Base-by-base conservation (phyloP, 2,329 filamentous ascomycete genomes). In the Trichophyton mentagrophytes region DNA sequence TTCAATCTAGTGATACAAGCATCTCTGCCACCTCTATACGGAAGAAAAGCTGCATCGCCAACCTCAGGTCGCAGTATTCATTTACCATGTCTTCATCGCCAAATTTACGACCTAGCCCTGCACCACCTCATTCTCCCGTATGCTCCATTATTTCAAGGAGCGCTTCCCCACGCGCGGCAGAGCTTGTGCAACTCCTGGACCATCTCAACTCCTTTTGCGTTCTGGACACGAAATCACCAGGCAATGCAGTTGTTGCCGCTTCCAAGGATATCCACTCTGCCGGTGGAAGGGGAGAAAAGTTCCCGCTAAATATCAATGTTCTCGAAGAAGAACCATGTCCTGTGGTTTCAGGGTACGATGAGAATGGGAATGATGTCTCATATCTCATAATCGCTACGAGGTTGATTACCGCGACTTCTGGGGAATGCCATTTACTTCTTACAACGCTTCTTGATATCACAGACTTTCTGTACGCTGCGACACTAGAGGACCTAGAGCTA, bases 171-270 rank as follows among this genome's bases (percentile, higher is more conserved):
- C 49, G 15, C n/a, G 33, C 55, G 3, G 30, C 7, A 9, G 38
- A 46, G 25, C 27, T 59, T 11, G 53, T 64, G 6, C 33, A 53
- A 53, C 51, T 33, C 15, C 27, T 70, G 3, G 65, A 68, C 17
- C 66, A 71, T 58, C 69, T 71, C 61, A 66, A 61, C 51, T 66
- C 63, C 7, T 70, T 70, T 59, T 69, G 67, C 49, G 64, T 71
- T 38, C 61, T 70, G 6, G 64, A 67, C 46, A 64, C 66, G 9
- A 65, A 60, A 9, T 22, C 63, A 15, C 60, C 63, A 33, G 64
- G 65, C 2, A 65, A 63, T 25, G 66, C 66, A n/a, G 65, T 67
- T 8, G 61, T 64, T 8, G 66, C 65, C 7, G 65, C 65, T 9
- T 69, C 67, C 5, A 62, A 66, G 22, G 62, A 66, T 58, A 60